Base-by-base conservation (phyloP, 2,329 filamentous ascomycete species). In the Colletotrichum gigasporum region DNA sequence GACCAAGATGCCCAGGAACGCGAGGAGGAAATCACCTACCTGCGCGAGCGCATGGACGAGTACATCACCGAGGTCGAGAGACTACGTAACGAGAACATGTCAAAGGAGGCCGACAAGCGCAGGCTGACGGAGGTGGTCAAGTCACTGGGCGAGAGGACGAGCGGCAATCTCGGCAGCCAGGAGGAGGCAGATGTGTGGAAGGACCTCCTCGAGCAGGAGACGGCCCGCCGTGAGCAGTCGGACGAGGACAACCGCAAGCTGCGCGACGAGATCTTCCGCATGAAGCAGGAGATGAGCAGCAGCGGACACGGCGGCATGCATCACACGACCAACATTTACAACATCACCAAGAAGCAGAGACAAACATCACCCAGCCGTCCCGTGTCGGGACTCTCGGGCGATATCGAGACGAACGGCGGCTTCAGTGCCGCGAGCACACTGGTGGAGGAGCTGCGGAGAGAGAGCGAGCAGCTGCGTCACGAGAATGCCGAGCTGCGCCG, bases 401-500 rank as follows among this genome's bases (percentile, higher is more conserved):
- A 86, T 3, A 72, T 79, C 5, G 85, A 87, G 45, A 79, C 82
- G 39, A 82, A 83, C 61, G 80, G 82, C 39, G 82, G 83, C 30
- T 78, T 86, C 45, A 90, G 85, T 70, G 82, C 85, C 9, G 83
- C 88, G 2, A 89, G 85, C 67, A 91, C 87, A 8, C 86, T 94
- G 2, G 85, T 93, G 10, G 91, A 96, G n/a, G 93, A 97, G 65
- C 79, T 93, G 7, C 84, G 86, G 9, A 82, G 83, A 4, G 88
- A 90, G 71, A 85, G 85, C 59, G 91, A 93, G 67, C 91, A 96
- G 69, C 81, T 98, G 26, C 90, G 92, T 53, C 93, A 95, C 73
- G 95, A 98, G 73, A 98, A 97, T 71, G 93, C 93, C 3, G 95
- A 97, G 75, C 79, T 99, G 30, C 89, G 95, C 55, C 91, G 94